phyloP scores from a whole-genome alignment of 2,329 filamentous ascomycete genomes.

The Ophiostoma tasmaniense region DNA sequence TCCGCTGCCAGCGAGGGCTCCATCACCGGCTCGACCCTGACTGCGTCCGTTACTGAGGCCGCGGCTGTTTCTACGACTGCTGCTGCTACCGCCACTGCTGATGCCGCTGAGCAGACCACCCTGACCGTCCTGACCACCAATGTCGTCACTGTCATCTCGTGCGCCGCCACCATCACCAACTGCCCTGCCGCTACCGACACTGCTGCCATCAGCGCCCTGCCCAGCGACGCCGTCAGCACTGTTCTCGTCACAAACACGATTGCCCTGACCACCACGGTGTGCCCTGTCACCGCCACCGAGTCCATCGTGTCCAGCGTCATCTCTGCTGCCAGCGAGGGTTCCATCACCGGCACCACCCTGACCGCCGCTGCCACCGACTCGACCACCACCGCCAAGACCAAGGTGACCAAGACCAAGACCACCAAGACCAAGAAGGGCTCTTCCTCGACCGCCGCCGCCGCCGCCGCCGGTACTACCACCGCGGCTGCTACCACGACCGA shows the following conservation, averaged over 20 bases:
- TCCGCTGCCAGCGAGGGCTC: slow-evolving; percentile 27
- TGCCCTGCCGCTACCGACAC: slow-evolving; percentile 27
- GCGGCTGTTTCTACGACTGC: neutral
- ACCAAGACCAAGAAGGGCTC: slow-evolving; percentile 2
- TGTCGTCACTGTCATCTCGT: slow-evolving; percentile 31
- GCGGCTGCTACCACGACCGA: neutral
- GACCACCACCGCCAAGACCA: slow-evolving; percentile 26
- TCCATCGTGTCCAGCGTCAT: slow-evolving; percentile 33
- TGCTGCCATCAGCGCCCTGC: slow-evolving; percentile 30
- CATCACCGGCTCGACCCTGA: slow-evolving; percentile 33
- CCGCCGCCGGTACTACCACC: neutral
- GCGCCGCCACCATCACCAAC: slow-evolving; percentile 24
- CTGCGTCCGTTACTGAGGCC: slow-evolving; percentile 20
- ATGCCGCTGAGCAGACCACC: slow-evolving; percentile 28
- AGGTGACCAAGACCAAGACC: slow-evolving; percentile 17
- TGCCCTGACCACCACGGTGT: slow-evolving; percentile 33
- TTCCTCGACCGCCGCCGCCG: neutral
- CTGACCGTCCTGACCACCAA: slow-evolving; percentile 34
- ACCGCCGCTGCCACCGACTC: slow-evolving; percentile 25
- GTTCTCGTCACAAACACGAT: slow-evolving; percentile 33
- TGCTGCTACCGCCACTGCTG: slow-evolving; percentile 5
- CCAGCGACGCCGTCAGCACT: slow-evolving; percentile 25
- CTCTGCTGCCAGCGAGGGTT: slow-evolving; percentile 26
- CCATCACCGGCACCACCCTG: slow-evolving; percentile 32
- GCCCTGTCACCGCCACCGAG: slow-evolving; percentile 34